phyloP scores from a whole-genome alignment of 208 protist genomes.

The Acanthamoeba culbertsoni region DNA sequence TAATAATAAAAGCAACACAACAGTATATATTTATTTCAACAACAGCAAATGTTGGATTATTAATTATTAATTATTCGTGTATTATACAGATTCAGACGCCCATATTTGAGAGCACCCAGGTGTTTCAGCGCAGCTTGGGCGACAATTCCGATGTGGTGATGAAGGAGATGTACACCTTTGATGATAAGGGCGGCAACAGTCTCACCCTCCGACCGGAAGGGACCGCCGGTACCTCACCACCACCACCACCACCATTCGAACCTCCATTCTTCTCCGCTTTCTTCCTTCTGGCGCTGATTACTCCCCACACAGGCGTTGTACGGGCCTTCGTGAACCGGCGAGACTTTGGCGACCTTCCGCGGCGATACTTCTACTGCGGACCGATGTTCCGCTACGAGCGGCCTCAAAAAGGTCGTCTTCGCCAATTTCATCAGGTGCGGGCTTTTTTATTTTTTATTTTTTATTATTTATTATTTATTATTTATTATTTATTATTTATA shows the following conservation, averaged over 20 bases:
- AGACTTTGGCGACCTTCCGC: constrained; percentile 28
- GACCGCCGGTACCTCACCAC: constrained; percentile 61
- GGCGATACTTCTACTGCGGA: constrained; percentile 71
- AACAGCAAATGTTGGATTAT: background rate
- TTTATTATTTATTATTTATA: too few relatives aligned
- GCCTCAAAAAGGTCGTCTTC: constrained; percentile 73
- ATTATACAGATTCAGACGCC: constrained; percentile 67
- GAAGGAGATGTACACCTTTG: constrained; percentile 79
- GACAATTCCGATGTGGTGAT: constrained; percentile 69
- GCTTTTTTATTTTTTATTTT: background rate
- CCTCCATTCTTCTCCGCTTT: too few relatives aligned
- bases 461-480: too few relatives aligned
- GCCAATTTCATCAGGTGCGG: constrained; percentile 76
- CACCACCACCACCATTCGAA: too few relatives aligned
- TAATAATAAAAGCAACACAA: background rate
- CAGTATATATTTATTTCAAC: background rate
- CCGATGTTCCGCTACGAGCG: constrained; percentile 81
- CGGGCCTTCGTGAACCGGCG: constrained; percentile 56
- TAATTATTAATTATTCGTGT: background rate
- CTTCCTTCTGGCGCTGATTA: too few relatives aligned
- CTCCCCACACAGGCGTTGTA: constrained; percentile 47
- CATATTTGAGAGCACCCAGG: constrained; percentile 67
- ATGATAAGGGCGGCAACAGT: constrained; percentile 36
- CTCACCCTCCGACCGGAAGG: constrained; percentile 75
- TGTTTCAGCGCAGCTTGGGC: constrained; percentile 74